phyloP scores from a whole-genome alignment of 2,329 filamentous ascomycete species.

The Colletotrichum navitas region DNA sequence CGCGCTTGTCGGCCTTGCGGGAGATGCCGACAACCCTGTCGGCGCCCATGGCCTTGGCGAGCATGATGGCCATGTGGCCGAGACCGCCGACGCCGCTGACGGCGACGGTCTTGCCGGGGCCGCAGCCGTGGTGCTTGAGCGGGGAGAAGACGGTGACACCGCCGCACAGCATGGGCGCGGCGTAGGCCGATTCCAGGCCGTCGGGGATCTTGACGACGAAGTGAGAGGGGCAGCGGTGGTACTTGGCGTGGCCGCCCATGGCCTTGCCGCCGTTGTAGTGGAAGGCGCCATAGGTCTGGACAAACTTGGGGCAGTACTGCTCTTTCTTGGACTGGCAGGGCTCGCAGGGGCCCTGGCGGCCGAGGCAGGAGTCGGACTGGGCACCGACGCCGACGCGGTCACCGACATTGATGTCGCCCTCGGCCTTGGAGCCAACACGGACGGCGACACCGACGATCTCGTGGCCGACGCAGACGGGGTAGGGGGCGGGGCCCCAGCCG shows the following conservation, averaged over 20 bases:
- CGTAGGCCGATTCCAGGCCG: slow-evolving; percentile 54
- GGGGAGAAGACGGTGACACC: slow-evolving; percentile 77
- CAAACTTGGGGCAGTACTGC: slow-evolving; percentile 52
- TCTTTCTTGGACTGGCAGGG: slow-evolving; percentile 57
- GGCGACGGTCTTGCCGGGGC: slow-evolving; percentile 75
- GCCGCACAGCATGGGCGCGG: slow-evolving; percentile 77
- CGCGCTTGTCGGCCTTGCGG: slow-evolving; percentile 63
- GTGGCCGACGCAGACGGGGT: slow-evolving; percentile 43
- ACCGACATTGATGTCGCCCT: slow-evolving; percentile 62
- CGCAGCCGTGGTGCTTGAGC: slow-evolving; percentile 71
- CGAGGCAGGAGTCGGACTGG: slow-evolving; percentile 66
- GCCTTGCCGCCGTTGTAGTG: slow-evolving; percentile 51
- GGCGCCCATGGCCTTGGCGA: slow-evolving; percentile 75
- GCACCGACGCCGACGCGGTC: slow-evolving; percentile 71
- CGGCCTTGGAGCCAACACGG: slow-evolving; percentile 58
- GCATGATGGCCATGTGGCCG: slow-evolving; percentile 77
- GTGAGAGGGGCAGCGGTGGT: slow-evolving; percentile 51
- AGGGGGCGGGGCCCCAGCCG: slow-evolving; percentile 57
- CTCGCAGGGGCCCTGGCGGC: slow-evolving; percentile 49
- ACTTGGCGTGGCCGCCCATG: slow-evolving; percentile 55
- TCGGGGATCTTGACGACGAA: slow-evolving; percentile 67
- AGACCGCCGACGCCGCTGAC: slow-evolving; percentile 77
- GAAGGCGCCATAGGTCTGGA: slow-evolving; percentile 62
- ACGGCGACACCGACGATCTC: slow-evolving; percentile 63
- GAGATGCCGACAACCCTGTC: slow-evolving; percentile 72